A percentile compares a stretch with the other conserved stretches of the same genome.
These are phyloP conservation scores for Raphanus sativus DNA, from an alignment of 345 rosid species.

Conservation along the genomic window DNA sequence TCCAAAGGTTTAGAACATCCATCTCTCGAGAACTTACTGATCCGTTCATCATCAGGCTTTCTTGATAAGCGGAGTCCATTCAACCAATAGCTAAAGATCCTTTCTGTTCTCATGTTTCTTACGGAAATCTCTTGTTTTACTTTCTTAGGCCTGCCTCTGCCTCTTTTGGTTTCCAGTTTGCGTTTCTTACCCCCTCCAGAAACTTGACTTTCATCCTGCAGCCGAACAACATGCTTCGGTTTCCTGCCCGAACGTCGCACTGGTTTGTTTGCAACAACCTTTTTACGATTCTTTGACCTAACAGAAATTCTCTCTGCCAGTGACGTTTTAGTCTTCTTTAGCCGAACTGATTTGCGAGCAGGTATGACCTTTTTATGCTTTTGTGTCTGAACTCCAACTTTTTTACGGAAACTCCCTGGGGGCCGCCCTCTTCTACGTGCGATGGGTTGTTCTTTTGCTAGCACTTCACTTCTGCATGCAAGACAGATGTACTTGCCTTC, in stretches of 20 bases:
- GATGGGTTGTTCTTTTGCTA: conserved; percentile 36
- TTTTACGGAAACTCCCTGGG: conserved; percentile 43
- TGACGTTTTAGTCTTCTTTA: conserved; percentile 40
- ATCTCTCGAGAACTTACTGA: conserved; percentile 52
- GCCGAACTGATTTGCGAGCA: conserved; percentile 37
- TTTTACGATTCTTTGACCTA: conserved; percentile 48
- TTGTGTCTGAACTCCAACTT: conserved; percentile 42
- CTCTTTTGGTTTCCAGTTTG: conserved; percentile 50
- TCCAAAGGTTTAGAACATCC: conserved; percentile 42
- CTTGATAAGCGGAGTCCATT: conserved; percentile 75
- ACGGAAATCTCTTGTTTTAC: conserved; percentile 35
- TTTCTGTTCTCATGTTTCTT: conserved; percentile 66
- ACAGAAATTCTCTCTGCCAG: conserved; percentile 40
- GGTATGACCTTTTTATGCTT: conserved; percentile 41
- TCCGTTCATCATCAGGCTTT: conserved; percentile 70
- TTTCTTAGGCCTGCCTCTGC: conserved; percentile 43
- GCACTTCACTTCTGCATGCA: conserved; percentile 53
- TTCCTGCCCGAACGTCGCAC: conserved; percentile 85
- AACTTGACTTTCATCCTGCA: conserved; percentile 48
- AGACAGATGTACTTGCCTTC: conserved; percentile 61
- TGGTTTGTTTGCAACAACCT: conserved; percentile 55
- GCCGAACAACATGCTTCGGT: conserved; percentile 41
- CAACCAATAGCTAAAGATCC: conserved; percentile 70
- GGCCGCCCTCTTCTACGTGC: conserved; percentile 40
- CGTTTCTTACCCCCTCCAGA: conserved; percentile 48